Conservation (phyloP, 805 yeast species). For the Metschnikowia baotianmanensis region DNA sequence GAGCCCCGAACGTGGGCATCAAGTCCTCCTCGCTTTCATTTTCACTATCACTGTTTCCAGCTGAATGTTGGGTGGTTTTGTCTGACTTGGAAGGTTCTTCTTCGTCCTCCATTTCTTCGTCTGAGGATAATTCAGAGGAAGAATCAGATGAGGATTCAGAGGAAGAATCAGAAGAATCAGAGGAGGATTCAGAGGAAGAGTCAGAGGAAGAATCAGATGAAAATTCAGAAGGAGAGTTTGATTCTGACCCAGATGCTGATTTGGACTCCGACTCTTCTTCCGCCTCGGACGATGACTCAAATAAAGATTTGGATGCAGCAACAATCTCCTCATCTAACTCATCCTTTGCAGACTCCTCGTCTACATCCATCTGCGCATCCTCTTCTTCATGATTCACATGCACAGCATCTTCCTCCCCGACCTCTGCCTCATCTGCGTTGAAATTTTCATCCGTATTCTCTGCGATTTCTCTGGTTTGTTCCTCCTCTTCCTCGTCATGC, state of each 20-base stretch:
- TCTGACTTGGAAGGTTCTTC: neutral
- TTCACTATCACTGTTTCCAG: neutral
- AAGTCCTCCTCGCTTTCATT: conserved; percentile 40
- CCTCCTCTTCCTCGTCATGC: conserved; percentile 16
- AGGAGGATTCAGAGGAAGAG: neutral
- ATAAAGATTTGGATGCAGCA: neutral
- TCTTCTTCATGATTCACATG: neutral
- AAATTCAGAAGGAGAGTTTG: neutral
- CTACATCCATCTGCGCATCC: conserved; percentile 20
- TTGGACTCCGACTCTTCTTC: neutral
- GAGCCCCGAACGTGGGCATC: conserved; percentile 51
- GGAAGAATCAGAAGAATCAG: neutral
- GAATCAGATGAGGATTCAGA: neutral
- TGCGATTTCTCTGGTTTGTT: no score
- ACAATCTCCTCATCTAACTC: conserved; percentile 16
- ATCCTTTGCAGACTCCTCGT: conserved; percentile 20
- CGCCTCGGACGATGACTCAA: neutral
- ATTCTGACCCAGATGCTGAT: conserved; percentile 12
- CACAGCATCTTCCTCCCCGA: neutral
- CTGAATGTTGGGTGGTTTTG: neutral
- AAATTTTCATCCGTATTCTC: conserved; percentile 2
- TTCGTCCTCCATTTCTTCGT: neutral
- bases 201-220: neutral
- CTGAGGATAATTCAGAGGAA: neutral
- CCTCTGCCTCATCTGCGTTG: neutral